Evolutionary conservation across 2,329 filamentous ascomycete genomes (phyloP).

Genomic region (Raffaelea arxii): DNA sequence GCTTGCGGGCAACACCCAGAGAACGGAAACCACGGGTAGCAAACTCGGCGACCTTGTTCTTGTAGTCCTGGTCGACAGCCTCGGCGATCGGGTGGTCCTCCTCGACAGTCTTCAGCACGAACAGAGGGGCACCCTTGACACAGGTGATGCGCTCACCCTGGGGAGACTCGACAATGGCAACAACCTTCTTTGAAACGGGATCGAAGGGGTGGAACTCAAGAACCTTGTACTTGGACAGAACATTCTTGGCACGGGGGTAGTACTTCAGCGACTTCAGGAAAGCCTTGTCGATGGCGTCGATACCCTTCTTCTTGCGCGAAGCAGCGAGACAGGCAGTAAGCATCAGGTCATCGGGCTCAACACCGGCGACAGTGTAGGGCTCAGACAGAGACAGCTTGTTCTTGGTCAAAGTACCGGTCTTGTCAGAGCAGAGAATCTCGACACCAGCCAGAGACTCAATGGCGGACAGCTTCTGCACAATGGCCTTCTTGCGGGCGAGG

Average conservation of each 20-base stretch:
- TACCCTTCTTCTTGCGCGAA: slow-evolving; percentile 90
- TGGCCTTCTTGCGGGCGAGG: slow-evolving; percentile 84
- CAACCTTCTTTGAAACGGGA: slow-evolving; percentile 88
- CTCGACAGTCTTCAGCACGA: slow-evolving; percentile 79
- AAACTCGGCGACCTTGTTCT: slow-evolving; percentile 87
- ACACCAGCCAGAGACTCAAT: slow-evolving; percentile 90
- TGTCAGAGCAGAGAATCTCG: slow-evolving; percentile 89
- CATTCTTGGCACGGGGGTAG: slow-evolving; percentile 74
- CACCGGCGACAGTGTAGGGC: slow-evolving; percentile 72
- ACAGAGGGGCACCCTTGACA: slow-evolving; percentile 83
- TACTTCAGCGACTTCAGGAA: slow-evolving; percentile 77
- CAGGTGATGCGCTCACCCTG: slow-evolving; percentile 78
- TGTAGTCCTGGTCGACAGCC: slow-evolving; percentile 72
- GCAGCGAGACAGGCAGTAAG: slow-evolving; percentile 83
- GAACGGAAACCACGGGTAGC: slow-evolving; percentile 90
- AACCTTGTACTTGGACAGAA: slow-evolving; percentile 75
- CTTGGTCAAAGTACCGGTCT: slow-evolving; percentile 88
- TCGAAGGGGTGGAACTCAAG: slow-evolving; percentile 83
- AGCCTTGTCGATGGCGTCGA: slow-evolving; percentile 90
- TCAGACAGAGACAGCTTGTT: slow-evolving; percentile 86
- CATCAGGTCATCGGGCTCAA: slow-evolving; percentile 83
- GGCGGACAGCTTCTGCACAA: slow-evolving; percentile 84
- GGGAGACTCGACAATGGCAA: slow-evolving; percentile 72
- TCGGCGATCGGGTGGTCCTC: slow-evolving; percentile 73
- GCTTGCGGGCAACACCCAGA: slow-evolving; percentile 85